phyloP scores from a whole-genome alignment of 2,329 filamentous ascomycete genomes.

The Diaporthe vaccinii region DNA sequence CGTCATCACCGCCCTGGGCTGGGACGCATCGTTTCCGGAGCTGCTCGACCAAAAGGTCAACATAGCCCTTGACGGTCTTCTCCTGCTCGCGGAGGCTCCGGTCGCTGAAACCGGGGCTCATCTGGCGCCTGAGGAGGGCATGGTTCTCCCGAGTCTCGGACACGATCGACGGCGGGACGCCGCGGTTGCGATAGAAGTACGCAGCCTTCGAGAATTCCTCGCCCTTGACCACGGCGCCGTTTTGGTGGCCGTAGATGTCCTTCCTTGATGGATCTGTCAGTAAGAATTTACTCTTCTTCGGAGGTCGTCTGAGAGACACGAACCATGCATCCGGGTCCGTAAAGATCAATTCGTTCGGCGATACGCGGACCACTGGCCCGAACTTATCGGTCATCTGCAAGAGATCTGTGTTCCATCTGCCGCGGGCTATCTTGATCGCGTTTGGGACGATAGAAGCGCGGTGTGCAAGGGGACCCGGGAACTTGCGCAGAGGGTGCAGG shows the following conservation, averaged over 20 bases:
- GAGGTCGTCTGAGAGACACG: neutral
- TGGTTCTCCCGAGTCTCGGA: slow-evolving; percentile 42
- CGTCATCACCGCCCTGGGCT: too few species aligned
- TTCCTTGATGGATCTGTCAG: slow-evolving; percentile 5
- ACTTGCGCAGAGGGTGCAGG: slow-evolving; percentile 39
- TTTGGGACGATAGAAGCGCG: slow-evolving; percentile 28
- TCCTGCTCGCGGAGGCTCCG: slow-evolving; percentile 50
- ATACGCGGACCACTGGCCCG: slow-evolving; percentile 43
- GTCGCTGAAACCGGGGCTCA: slow-evolving; percentile 49
- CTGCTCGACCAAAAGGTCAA: slow-evolving; percentile 44
- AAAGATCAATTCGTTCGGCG: slow-evolving; percentile 40
- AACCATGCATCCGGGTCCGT: slow-evolving; percentile 35
- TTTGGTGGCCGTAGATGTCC: slow-evolving; percentile 42
- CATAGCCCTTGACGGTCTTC: slow-evolving; percentile 45
- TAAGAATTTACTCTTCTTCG: neutral
- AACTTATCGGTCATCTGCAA: slow-evolving; percentile 37
- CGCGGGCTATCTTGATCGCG: neutral
- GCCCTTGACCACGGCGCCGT: slow-evolving; percentile 20
- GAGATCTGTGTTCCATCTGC: slow-evolving; percentile 23
- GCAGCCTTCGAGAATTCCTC: slow-evolving; percentile 42
- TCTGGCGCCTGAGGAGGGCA: slow-evolving; percentile 41
- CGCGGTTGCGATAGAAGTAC: slow-evolving; percentile 36
- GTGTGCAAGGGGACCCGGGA: slow-evolving; percentile 38
- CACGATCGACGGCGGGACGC: slow-evolving; percentile 37
- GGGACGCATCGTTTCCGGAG: slow-evolving; percentile 29